Base-by-base conservation (phyloP, 371 early-diverging fungal species). In the Syncephalastrum sp. region DNA sequence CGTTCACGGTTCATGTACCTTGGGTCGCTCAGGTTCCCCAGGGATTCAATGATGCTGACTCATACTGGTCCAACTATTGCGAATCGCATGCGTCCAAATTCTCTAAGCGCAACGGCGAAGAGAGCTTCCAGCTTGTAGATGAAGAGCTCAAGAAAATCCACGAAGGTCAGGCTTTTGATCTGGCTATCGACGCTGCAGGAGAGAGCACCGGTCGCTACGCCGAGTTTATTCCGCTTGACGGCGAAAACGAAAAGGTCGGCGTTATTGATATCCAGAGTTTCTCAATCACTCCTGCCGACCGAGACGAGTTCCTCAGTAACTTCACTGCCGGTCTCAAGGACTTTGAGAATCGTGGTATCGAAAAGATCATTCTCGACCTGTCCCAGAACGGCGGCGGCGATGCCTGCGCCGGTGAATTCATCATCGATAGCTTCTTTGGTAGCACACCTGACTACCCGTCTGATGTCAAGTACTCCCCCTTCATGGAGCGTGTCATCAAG, bases 321-420 rank as follows among this genome's bases (percentile, higher is more conserved):
- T 68, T 79, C 21, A 62, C 69, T 5, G 41, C 50, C 0, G 75
- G 79, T 6, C 57, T 79, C 3, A 47, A 73, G 54, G 45, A 65
- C 5, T 79, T 79, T 61, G 72, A 70, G 47, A 50, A 56, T 25
- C 61, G 75, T 3, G 74, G 74, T 4, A 59, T 79, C 25, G 68
- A 75, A 33, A 79, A 75, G 48, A 73, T 79, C 24, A 79, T 79
- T 50, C 44, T 79, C 23, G 70, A 79, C 52, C 65, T 79, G 10
- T 79, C 79, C 5, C 61, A 71, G 10, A 79, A 79, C 46, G 79
- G 79, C 42, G 79, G 79, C 19, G 79, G 79, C 42, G 79, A 79
- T 62, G 79, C 79, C 3, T 79, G 79, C 62, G 79, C 79, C 21
- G 79, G 79, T 47, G 79, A 79, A 56, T 79, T 73, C 46, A 55